Evolutionary conservation across 768 basidiomycete species (phyloP).

Genomic region (Mycena amicta): DNA sequence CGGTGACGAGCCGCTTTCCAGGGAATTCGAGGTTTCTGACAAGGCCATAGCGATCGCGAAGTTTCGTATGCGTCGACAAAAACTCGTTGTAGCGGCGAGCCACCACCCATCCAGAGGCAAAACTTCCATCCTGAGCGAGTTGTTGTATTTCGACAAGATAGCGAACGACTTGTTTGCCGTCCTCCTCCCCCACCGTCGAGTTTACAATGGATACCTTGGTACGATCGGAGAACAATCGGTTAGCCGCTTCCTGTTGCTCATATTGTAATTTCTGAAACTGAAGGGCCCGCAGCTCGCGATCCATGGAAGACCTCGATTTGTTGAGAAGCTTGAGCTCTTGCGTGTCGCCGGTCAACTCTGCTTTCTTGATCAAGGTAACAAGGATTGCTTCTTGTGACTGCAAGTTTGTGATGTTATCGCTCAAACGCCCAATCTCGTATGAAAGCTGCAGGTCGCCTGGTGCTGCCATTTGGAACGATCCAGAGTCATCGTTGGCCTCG

Average conservation of each 20-base stretch:
- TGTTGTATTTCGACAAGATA: slow-evolving; percentile 94
- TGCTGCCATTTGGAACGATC: slow-evolving; percentile 73
- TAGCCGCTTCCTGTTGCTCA: slow-evolving; percentile 92
- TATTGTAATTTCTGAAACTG: slow-evolving; percentile 91
- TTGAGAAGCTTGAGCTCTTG: slow-evolving; percentile 82
- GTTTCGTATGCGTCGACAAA: slow-evolving; percentile 80
- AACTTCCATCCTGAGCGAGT: slow-evolving; percentile 73
- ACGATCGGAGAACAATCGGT: slow-evolving; percentile 79
- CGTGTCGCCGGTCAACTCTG: slow-evolving; percentile 89
- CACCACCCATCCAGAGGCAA: slow-evolving; percentile 89
- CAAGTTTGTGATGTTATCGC: slow-evolving; percentile 73
- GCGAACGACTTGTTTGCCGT: slow-evolving; percentile 87
- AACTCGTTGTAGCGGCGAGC: slow-evolving; percentile 96
- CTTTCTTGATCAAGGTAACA: slow-evolving; percentile 88
- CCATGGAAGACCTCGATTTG: slow-evolving; percentile 81
- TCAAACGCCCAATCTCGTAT: slow-evolving; percentile 80
- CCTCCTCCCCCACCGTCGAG: slow-evolving; percentile 80
- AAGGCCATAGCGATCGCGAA: slow-evolving; percentile 72
- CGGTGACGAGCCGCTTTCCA: slow-evolving; percentile 87
- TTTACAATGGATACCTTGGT: slow-evolving; percentile 86
- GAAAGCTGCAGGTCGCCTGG: slow-evolving; percentile 90
- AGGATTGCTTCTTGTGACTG: slow-evolving; percentile 83
- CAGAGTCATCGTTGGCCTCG: slow-evolving; percentile 45
- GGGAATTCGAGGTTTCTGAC: slow-evolving; percentile 86
- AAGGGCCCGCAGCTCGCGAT: slow-evolving; percentile 79